phyloP scores from a whole-genome alignment of 2,329 filamentous ascomycete species.

The Ceratocystis cubensis region DNA sequence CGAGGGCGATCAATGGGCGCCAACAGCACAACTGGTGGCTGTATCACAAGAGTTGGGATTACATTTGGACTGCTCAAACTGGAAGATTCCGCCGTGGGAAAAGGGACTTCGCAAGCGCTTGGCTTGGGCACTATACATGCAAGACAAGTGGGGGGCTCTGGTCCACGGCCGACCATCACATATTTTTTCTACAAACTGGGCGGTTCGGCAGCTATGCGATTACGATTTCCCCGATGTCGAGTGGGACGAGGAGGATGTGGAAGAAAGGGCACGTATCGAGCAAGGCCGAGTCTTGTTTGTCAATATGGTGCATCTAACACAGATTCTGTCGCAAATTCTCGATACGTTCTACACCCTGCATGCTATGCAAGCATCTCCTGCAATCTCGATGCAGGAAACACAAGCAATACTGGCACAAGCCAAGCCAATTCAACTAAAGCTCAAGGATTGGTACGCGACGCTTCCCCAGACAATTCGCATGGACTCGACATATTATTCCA shows the following conservation, averaged over 20 bases:
- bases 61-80: constrained; percentile 73
- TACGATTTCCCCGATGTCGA: constrained; percentile 65
- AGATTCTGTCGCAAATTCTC: constrained; percentile 66
- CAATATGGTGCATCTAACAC: constrained; percentile 62
- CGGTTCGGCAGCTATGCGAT: constrained; percentile 50
- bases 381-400: constrained; percentile 56
- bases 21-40: constrained; percentile 78
- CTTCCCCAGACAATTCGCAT: constrained; percentile 54
- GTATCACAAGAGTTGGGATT: constrained; percentile 78
- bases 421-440: constrained; percentile 69
- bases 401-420: constrained; percentile 61
- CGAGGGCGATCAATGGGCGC: constrained; percentile 67
- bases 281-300: constrained; percentile 58
- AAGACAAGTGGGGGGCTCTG: constrained; percentile 81
- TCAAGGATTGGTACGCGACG: constrained; percentile 69
- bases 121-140: constrained; percentile 86
- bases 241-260: constrained; percentile 47
- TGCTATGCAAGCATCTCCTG: constrained; percentile 55
- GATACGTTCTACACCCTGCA: constrained; percentile 72
- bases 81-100: constrained; percentile 84
- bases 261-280: constrained; percentile 53
- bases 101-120: constrained; percentile 71
- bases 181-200: constrained; percentile 58
- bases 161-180: constrained; percentile 79
- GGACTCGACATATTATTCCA: constrained; percentile 34